These are phyloP conservation scores for Apiotrichum sp. DNA, from an alignment of 1,284 basidiomycete species.

Conservation along the genomic window DNA sequence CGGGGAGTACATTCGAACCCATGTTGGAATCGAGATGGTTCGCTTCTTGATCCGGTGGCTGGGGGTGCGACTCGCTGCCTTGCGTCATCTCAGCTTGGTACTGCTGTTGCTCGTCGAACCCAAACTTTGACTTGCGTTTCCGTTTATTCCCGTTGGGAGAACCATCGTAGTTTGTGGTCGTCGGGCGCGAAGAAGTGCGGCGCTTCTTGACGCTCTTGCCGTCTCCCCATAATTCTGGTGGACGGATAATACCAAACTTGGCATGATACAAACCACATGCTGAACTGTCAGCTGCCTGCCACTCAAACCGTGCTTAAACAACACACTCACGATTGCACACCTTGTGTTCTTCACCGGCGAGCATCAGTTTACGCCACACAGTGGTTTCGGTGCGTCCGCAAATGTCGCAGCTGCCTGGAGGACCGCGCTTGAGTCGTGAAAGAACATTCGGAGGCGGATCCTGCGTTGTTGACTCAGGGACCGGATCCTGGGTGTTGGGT, in stretches of 20 bases:
- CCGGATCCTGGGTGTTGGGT: not conserved
- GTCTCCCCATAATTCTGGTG: conserved; percentile 44
- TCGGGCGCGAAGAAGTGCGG: conserved; percentile 7
- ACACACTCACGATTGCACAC: conserved; percentile 41
- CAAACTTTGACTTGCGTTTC: conserved; percentile 11
- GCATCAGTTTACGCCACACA: conserved; percentile 38
- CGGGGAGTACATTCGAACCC: too few relatives aligned
- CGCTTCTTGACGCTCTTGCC: conserved; percentile 39
- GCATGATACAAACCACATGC: conserved; percentile 42
- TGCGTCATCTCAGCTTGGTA: too few relatives aligned
- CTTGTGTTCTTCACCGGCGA: conserved; percentile 29
- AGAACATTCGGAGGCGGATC: conserved; percentile 18
- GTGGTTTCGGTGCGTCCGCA: conserved; percentile 41
- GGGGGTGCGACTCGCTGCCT: too few relatives aligned
- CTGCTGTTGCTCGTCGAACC: not conserved
- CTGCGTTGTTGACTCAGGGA: too few relatives aligned
- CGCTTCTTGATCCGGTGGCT: too few relatives aligned
- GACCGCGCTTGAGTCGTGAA: conserved; percentile 32
- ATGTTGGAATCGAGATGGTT: too few relatives aligned
- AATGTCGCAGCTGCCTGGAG: conserved; percentile 42
- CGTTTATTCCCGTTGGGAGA: conserved; percentile 6
- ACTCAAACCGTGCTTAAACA: too few relatives aligned
- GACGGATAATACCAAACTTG: conserved; percentile 41
- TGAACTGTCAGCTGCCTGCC: conserved; percentile 19
- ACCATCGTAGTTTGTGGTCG: not conserved